Conservation (phyloP, 1,284 basidiomycete species). For the Apiotrichum siamense region DNA sequence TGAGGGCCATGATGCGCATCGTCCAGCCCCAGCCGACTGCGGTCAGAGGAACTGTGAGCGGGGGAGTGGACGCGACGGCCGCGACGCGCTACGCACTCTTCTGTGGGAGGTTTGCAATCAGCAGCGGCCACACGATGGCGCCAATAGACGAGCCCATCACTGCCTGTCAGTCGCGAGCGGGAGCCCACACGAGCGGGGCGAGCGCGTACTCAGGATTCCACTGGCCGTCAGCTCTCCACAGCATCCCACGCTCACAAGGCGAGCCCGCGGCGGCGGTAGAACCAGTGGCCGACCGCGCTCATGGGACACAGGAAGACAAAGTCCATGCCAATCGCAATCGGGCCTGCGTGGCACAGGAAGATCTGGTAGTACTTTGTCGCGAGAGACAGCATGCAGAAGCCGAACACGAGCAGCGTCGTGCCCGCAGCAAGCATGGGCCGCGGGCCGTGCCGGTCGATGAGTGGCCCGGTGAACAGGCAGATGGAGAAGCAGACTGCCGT, state of each 20-base stretch:
- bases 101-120: slow-evolving; percentile 28
- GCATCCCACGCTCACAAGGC: slow-evolving; percentile 23
- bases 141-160: slow-evolving; percentile 30
- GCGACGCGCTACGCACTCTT: neutral
- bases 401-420: slow-evolving; percentile 14
- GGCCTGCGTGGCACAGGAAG: slow-evolving; percentile 25
- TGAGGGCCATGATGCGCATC: slow-evolving; percentile 31
- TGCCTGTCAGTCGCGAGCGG: neutral
- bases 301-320: slow-evolving; percentile 32
- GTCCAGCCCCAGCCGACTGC: slow-evolving; percentile 36
- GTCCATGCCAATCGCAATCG: slow-evolving; percentile 28
- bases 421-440: slow-evolving; percentile 22
- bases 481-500: slow-evolving; percentile 26
- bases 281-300: slow-evolving; percentile 35
- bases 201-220: neutral
- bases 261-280: slow-evolving; percentile 25
- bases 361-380: slow-evolving; percentile 28
- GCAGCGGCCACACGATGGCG: slow-evolving; percentile 30
- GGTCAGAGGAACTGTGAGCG: neutral
- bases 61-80: slow-evolving; percentile 4
- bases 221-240: neutral
- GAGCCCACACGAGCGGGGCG: neutral
- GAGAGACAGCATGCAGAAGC: slow-evolving; percentile 23
- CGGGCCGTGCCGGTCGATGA: slow-evolving; percentile 32
- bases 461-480: slow-evolving; percentile 24